A percentile compares a stretch with the other conserved stretches of the same genome.
phyloP scores from a whole-genome alignment of 2,329 filamentous ascomycete genomes.

The Monilinia laxa region DNA sequence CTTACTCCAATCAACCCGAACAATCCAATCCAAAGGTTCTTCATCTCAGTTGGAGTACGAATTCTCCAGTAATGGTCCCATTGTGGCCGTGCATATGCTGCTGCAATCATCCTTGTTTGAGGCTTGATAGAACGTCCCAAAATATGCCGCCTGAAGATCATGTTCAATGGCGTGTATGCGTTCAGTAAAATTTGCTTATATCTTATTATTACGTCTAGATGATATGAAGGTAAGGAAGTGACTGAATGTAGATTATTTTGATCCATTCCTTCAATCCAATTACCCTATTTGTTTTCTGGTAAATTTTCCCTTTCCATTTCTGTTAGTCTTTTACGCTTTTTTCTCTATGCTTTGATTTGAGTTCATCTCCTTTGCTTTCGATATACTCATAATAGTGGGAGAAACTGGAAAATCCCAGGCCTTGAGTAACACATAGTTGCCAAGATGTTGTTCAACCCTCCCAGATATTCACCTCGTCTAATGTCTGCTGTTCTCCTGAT shows the following conservation, averaged over 20 bases:
- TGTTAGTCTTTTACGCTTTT: background rate
- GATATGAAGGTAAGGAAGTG: constrained; percentile 4
- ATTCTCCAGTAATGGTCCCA: background rate
- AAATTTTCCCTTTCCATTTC: too few species aligned
- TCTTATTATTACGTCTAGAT: background rate
- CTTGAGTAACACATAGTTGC: background rate
- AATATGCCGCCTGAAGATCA: background rate
- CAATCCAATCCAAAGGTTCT: background rate
- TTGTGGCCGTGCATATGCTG: constrained; percentile 9
- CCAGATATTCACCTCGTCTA: constrained; percentile 15
- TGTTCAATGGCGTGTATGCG: constrained; percentile 4
- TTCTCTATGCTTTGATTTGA: background rate
- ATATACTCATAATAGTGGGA: background rate
- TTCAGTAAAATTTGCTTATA: background rate
- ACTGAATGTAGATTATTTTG: background rate
- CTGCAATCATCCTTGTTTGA: background rate
- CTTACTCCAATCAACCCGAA: background rate
- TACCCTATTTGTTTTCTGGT: background rate
- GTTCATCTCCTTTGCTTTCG: background rate
- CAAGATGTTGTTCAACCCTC: constrained; percentile 15
- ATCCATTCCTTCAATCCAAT: background rate
- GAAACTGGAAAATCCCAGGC: background rate
- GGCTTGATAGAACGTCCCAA: background rate
- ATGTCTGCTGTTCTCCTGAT: background rate
- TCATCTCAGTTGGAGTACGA: background rate